Evolutionary conservation across 2,329 filamentous ascomycete species (phyloP), one percentile per base, ranked within the genome.

Genomic region (Coniochaeta pulveracea): DNA sequence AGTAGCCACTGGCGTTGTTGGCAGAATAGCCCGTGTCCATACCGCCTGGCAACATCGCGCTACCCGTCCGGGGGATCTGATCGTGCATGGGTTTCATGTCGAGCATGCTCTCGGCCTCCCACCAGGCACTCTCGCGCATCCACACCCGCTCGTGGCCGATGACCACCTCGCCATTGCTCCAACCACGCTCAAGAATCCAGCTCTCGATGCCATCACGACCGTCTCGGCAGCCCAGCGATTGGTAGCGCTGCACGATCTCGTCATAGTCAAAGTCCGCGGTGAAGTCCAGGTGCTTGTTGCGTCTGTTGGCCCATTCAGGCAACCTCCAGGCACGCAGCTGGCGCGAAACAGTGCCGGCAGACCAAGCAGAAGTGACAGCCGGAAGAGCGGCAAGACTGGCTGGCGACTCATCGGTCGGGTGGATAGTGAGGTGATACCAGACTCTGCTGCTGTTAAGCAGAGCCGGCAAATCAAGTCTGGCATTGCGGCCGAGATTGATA

Each of bases 91-190:
- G 75, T 56, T 91, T 89, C 47, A 93, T 66, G 49, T 98, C 91
- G 18, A 96, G 76, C 82, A 95, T 93, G 40, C 75, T 84, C 60
- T 98, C 91, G 5, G 88, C 89, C 57, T 96, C 89, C 89, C 89
- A 96, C 89, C 91, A 98, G 3, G 88, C 83, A 37, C 65, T 71
- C 57, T 98, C 91, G 32, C 89, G 76, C 64, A 96, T 88, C 91
- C 91, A 98, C 26, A 98, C 77, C 19, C 91, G 82, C 55, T 96
- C 86, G 3, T 77, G 79, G 35, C 91, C 91, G 19, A 96, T 67
- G 5, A 94, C 76, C 2, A 96, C 86, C 58, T 96, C 91, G 24
- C 91, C 91, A 46, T 98, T 98, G 60, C 85, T 95, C 91, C 91
- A 98, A 2, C 91, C 91, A 37, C 91, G 78, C 57, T 96, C 88